A percentile compares a stretch with the other conserved stretches of the same genome.
These are phyloP conservation scores for Sarcocystis neurona DNA, from an alignment of 169 alveolate genomes.

Conservation along the genomic window DNA sequence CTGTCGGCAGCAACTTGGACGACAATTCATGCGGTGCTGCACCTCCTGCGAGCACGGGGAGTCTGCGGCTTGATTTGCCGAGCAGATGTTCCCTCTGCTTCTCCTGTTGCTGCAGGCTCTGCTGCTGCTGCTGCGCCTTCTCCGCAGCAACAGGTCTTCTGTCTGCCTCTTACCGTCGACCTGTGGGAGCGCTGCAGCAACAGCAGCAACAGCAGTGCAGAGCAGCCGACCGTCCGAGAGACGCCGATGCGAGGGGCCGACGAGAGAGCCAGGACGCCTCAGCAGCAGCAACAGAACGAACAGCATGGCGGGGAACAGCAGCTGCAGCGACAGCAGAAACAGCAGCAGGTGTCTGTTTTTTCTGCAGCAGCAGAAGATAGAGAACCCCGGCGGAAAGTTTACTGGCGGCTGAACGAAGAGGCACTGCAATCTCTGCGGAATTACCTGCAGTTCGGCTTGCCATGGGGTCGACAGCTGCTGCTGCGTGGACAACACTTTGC, in stretches of 20 bases:
- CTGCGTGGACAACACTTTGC: not conserved
- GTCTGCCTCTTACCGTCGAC: not conserved
- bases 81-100: not conserved
- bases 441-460: not conserved
- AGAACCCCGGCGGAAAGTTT: not conserved
- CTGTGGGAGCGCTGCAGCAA: not conserved
- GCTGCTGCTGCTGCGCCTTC: not conserved
- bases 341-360: too few species aligned
- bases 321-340: not conserved
- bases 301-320: not conserved
- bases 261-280: too few species aligned
- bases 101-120: not conserved
- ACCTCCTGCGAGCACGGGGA: not conserved
- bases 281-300: too few species aligned
- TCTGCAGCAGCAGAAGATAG: too few species aligned
- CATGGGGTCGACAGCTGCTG: not conserved
- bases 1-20: not conserved
- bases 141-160: not conserved
- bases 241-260: too few species aligned
- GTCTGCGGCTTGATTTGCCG: constrained; percentile 4
- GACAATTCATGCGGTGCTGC: not conserved
- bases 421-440: not conserved
- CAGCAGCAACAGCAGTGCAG: too few species aligned
- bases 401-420: constrained; percentile 12
- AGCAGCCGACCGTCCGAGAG: too few species aligned